Evolutionary conservation across 2,329 filamentous ascomycete genomes (phyloP), one percentile per base, ranked within the genome.

Genomic region (Ceratocystis colombiana): DNA sequence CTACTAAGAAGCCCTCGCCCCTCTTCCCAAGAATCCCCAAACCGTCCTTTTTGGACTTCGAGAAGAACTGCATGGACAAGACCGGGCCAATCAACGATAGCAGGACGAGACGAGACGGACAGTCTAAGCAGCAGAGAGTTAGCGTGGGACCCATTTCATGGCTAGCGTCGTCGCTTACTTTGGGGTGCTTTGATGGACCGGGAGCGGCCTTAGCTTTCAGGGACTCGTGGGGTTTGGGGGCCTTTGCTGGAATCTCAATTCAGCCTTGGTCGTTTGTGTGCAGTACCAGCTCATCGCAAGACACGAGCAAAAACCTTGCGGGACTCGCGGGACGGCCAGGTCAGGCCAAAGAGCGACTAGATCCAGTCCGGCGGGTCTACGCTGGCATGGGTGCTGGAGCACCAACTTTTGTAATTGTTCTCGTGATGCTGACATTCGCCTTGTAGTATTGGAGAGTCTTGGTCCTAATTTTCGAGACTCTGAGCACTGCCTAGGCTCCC

Each of bases 141-240:
- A 41, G 37, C 37, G 10, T 41, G 4, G 10, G 10, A 5, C 37
- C 37, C 37, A 41, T 41, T 41, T 15, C 37, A 12, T 41, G 10
- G 37, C 37, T 59, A 59, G 55, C 55, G 55, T 59, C 28, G 55
- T 30, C 33, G 25, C 48, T 10, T 41, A 12, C 10, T 15, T 15
- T 41, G 10, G 37, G 37, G 37, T 41, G 37, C 37, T 41, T 41
- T 53, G 48, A 25, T 22, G 48, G 48, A 53, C 48, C 48, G 22
- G 55, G 55, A 59, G 55, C 55, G 28, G 55, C 55, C 55, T 30
- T 59, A 20, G 55, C 33, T 59, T 59, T 59, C 25, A 59, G 55
- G 55, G 55, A 33, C 55, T 6, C 7, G 48, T 28, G 22, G 48
- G 48, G 48, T 20, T 41, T 41, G 8, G 8, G 3, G 4, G n/a